These are phyloP conservation scores for Xylaria sp. DNA, from an alignment of 495 filamentous ascomycete species.

Conservation along the genomic window DNA sequence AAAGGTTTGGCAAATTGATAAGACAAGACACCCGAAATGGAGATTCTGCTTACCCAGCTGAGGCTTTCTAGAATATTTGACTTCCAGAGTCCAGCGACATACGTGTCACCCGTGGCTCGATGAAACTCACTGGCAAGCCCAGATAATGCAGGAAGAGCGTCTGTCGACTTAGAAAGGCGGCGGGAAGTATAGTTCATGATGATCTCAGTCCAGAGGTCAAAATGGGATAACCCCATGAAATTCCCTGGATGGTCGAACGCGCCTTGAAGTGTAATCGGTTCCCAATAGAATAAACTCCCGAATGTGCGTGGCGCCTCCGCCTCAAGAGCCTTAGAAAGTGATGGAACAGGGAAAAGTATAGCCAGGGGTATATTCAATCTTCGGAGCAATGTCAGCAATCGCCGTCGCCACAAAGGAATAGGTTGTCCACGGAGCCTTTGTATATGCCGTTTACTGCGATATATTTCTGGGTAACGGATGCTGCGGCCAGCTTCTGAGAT, in stretches of 20 bases:
- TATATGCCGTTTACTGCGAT: constrained; percentile 36
- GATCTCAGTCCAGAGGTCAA: constrained; percentile 36
- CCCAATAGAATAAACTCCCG: too few species aligned
- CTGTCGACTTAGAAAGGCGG: constrained; percentile 32
- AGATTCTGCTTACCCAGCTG: constrained; percentile 27
- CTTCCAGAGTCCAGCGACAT: constrained; percentile 39
- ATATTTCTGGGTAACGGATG: constrained; percentile 34
- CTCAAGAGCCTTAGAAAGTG: constrained; percentile 10
- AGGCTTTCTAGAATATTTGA: constrained; percentile 29
- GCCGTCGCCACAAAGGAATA: constrained; percentile 25
- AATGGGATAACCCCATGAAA: constrained; percentile 30
- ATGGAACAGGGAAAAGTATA: constrained; percentile 15
- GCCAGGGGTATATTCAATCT: constrained; percentile 17
- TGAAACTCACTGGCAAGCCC: constrained; percentile 37
- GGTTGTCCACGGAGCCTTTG: constrained; percentile 31
- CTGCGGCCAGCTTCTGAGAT: constrained; percentile 35
- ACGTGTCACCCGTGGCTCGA: constrained; percentile 34
- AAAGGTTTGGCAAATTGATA: neutral
- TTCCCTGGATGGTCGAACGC: constrained; percentile 27
- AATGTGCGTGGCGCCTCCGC: neutral
- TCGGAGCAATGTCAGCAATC: constrained; percentile 25
- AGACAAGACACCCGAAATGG: neutral
- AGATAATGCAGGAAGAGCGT: constrained; percentile 34
- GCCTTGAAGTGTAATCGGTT: constrained; percentile 1
- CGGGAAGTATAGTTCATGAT: constrained; percentile 35